Base-by-base conservation (phyloP, 176 grass and related monocot genomes). In the Miscanthus lutarioriparius region DNA sequence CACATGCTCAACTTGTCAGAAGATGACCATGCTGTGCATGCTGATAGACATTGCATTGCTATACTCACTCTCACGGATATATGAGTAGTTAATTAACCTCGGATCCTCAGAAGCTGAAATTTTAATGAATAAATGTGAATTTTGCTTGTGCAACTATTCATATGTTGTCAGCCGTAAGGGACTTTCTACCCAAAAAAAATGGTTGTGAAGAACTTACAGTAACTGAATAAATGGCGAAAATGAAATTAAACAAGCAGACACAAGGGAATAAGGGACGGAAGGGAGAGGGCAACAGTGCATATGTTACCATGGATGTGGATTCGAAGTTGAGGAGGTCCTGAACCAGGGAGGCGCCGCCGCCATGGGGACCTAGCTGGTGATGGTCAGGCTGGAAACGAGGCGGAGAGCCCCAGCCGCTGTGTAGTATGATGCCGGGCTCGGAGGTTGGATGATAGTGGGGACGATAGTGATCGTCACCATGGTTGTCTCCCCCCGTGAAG, bases 271-370 rank as follows among this genome's bases (percentile, higher is more conserved):
- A 63, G 23, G 4, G 10, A 62, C 23, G 23, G 23, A 62, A 26
- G 23, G 58, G 22, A 62, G 10, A 62, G 10, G 58, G 26, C 6
- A 63, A 6, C 11, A 63, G 10, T 27, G n/a, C n/a, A n/a, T n/a
- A n/a, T n/a, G n/a, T 28, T 85, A 93, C 88, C 91, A 67, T 54
- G 67, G 75, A 88, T 16, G 85, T 36, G 37, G 59, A 58, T n/a
- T 67, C 75, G 8, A 88, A 93, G 79, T 39, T 73, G 82, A 80
- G 9, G 53, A 83, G 75, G 59, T 90, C 86, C 39, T 69, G 43
- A 30, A 68, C 32, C 8, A 82, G 61, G 51, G 66, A 49, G 26
- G 77, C 47, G 27, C 87, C 39, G 32, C 64, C 51, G 85, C 61
- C 56, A 76, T 89, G 67, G 64, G 59, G 72, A 62, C 39, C 71